Percentiles rank a stretch among this genome's conserved stretches.
Conservation (phyloP, 352 stramenopile species). For the Elongisporangium senticosum region DNA sequence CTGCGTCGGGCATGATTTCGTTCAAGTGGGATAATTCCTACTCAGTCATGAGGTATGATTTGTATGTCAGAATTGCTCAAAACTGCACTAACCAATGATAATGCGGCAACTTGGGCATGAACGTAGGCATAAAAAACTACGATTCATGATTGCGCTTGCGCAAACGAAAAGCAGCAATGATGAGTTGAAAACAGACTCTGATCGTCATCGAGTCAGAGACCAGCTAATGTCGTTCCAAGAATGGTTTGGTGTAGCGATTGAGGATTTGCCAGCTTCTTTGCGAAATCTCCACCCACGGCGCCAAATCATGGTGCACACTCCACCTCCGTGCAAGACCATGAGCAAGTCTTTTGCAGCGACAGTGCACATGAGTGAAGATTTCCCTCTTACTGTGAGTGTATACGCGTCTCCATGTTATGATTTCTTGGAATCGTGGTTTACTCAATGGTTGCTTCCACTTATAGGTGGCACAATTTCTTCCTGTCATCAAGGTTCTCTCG, state of each 20-base stretch:
- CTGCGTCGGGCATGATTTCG: constrained; percentile 29
- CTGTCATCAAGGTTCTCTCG: constrained; percentile 60
- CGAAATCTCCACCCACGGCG: constrained; percentile 29
- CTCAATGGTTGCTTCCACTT: neutral
- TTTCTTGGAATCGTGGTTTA: neutral
- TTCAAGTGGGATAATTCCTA: constrained; percentile 66
- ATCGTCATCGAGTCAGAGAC: constrained; percentile 28
- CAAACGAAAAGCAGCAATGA: constrained; percentile 4
- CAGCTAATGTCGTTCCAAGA: constrained; percentile 45
- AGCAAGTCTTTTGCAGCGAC: constrained; percentile 51
- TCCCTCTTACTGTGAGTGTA: constrained; percentile 42
- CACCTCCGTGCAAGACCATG: constrained; percentile 41
- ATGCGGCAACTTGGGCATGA: neutral
- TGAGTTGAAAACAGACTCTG: constrained; percentile 19
- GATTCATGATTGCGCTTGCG: constrained; percentile 22
- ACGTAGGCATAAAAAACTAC: constrained; percentile 33
- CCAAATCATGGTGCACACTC: constrained; percentile 43
- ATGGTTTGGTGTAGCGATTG: constrained; percentile 52
- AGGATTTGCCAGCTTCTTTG: constrained; percentile 25
- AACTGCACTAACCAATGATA: neutral
- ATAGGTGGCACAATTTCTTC: constrained; percentile 52
- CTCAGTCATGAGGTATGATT: constrained; percentile 41
- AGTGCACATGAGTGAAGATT: constrained; percentile 52
- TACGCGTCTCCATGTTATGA: neutral
- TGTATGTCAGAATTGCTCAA: neutral